Percentiles rank a stretch among this genome's conserved stretches.
phyloP scores from a whole-genome alignment of 2,329 filamentous ascomycete genomes.

The Verticillium longisporum region DNA sequence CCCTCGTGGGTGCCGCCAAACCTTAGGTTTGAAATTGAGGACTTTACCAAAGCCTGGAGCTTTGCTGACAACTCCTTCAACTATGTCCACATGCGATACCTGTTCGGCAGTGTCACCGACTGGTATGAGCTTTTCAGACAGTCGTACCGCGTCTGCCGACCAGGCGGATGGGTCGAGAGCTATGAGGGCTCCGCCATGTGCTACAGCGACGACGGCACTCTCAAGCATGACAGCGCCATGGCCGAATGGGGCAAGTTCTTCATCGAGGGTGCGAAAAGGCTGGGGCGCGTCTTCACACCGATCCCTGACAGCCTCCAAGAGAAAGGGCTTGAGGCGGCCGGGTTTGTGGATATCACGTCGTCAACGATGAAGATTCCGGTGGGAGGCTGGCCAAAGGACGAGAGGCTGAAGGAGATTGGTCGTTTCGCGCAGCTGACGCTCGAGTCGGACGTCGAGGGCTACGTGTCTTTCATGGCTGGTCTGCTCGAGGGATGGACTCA shows the following conservation, averaged over 20 bases:
- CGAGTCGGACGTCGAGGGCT: constrained; percentile 24
- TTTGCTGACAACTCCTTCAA: constrained; percentile 43
- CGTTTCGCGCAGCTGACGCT: constrained; percentile 21
- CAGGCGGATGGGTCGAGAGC: constrained; percentile 35
- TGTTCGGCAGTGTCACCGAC: constrained; percentile 45
- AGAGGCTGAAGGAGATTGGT: constrained; percentile 27
- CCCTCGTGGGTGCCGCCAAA: constrained; percentile 51
- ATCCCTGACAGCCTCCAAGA: constrained; percentile 21
- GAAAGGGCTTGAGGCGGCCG: constrained; percentile 20
- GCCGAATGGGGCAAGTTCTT: constrained; percentile 27
- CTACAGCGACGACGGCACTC: constrained; percentile 20
- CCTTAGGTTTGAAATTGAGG: constrained; percentile 49
- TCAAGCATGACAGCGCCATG: constrained; percentile 20
- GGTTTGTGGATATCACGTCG: constrained; percentile 16
- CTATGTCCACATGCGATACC: constrained; percentile 49
- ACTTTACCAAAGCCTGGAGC: constrained; percentile 46
- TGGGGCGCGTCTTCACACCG: constrained; percentile 22
- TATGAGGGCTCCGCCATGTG: constrained; percentile 28
- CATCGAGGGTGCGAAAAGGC: constrained; percentile 21
- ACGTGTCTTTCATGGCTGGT: constrained; percentile 23
- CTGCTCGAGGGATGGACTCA: constrained; percentile 27
- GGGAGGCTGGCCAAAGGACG: constrained; percentile 33
- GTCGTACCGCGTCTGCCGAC: constrained; percentile 38
- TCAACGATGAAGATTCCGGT: constrained; percentile 20
- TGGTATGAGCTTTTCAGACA: constrained; percentile 43